Evolutionary conservation across 2,329 filamentous ascomycete genomes (phyloP).

Genomic region (Trichoderma koningii): DNA sequence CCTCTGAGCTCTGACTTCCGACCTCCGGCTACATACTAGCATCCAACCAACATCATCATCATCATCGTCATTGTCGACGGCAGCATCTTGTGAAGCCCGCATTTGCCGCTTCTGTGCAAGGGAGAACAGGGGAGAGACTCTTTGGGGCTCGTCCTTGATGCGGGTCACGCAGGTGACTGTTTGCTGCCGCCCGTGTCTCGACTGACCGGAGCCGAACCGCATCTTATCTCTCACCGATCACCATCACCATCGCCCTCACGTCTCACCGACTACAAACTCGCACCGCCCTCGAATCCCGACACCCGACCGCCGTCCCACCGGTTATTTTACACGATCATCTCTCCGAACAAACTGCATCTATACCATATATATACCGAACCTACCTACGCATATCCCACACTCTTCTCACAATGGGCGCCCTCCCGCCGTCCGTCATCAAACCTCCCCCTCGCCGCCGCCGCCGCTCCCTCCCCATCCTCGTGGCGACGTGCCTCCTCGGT

Average conservation of each 20-base stretch:
- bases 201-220: neutral
- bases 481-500: constrained; percentile 30
- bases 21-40: neutral
- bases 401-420: constrained; percentile 6
- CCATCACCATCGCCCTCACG: neutral
- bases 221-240: no score
- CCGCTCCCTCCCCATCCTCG: constrained; percentile 12
- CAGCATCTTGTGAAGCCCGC: neutral
- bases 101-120: neutral
- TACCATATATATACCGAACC: no score
- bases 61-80: neutral
- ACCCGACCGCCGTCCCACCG: neutral
- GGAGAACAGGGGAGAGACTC: neutral
- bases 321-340: neutral
- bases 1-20: neutral
- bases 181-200: neutral
- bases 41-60: neutral
- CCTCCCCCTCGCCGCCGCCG: constrained; percentile 7
- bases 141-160: neutral
- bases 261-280: neutral
- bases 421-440: constrained; percentile 6
- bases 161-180: constrained; percentile 13
- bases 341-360: no score
- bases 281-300: neutral
- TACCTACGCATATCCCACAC: no score